Conservation (phyloP, 2,329 filamentous ascomycete species). For the Claviceps purpurea region DNA sequence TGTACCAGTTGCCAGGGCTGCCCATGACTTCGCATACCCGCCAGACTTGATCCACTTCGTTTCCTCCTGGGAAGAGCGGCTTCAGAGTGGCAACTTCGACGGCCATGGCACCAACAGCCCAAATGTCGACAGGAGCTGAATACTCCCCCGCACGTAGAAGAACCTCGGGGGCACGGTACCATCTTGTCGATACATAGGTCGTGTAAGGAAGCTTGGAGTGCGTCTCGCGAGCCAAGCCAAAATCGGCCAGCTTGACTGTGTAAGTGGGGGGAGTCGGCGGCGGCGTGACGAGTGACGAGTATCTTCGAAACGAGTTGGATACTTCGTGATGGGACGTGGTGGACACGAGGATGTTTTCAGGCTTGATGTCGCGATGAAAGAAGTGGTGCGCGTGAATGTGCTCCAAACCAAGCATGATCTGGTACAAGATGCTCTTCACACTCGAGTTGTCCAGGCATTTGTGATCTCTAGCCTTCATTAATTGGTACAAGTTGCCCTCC, state of each 20-base stretch:
- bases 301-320: constrained; percentile 75
- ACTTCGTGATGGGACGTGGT: constrained; percentile 76
- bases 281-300: constrained; percentile 85
- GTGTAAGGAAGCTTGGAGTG: constrained; percentile 95
- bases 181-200: constrained; percentile 94
- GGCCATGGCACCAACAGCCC: constrained; percentile 97
- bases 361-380: constrained; percentile 98
- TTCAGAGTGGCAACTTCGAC: constrained; percentile 95
- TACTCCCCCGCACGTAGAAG: constrained; percentile 89
- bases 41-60: constrained; percentile 98
- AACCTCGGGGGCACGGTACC: constrained; percentile 96
- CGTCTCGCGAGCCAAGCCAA: constrained; percentile 92
- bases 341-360: constrained; percentile 95
- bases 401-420: constrained; percentile 91
- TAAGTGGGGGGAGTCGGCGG: constrained; percentile 89
- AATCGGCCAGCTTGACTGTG: constrained; percentile 97
- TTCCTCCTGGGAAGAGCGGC: constrained; percentile 90
- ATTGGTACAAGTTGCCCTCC: constrained; percentile 96
- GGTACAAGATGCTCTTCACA: constrained; percentile 95
- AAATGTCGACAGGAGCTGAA: constrained; percentile 94
- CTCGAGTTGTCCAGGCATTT: constrained; percentile 80
- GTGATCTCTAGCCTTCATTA: constrained; percentile 97
- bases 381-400: constrained; percentile 96
- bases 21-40: constrained; percentile 99
- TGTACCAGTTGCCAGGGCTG: constrained; percentile 96